Conservation (phyloP, 257 asterid species). For the Solanum microdontum region DNA sequence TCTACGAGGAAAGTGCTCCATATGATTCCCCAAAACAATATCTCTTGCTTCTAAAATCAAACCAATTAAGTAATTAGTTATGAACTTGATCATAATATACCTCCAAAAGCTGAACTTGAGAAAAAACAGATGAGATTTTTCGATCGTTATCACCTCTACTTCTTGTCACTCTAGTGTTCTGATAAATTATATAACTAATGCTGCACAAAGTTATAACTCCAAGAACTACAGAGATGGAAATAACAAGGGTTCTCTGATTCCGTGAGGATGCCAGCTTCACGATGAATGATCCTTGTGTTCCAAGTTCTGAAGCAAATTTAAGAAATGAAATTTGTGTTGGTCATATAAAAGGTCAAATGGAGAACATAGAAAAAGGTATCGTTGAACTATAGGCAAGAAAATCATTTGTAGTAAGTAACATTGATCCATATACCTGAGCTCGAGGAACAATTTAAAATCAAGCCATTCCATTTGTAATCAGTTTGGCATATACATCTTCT, state of each 20-base stretch:
- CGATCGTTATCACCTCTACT: neutral
- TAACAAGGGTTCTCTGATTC: neutral
- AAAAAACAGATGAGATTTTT: neutral
- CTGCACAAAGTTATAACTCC: slow-evolving; percentile 8
- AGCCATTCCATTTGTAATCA: slow-evolving; percentile 12
- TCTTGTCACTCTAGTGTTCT: slow-evolving; percentile 2
- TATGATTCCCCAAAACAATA: neutral
- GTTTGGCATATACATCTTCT: slow-evolving; percentile 15
- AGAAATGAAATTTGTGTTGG: neutral
- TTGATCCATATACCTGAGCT: slow-evolving; percentile 7
- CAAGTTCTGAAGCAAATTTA: neutral
- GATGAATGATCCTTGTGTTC: neutral
- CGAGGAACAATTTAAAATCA: slow-evolving; percentile 6
- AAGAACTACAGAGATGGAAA: slow-evolving; percentile 1
- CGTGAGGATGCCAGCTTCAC: neutral
- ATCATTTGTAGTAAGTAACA: neutral
- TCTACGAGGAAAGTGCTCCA: neutral
- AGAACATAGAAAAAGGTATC: neutral
- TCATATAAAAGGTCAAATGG: neutral
- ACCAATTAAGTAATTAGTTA: neutral
- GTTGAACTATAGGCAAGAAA: neutral
- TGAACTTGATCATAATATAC: neutral
- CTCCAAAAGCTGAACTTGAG: neutral
- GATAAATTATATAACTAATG: slow-evolving; percentile 13
- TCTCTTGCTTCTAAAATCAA: slow-evolving; percentile 3